phyloP scores from a whole-genome alignment of 129 eudicot species.

The Chrysanthemum seticuspe region DNA sequence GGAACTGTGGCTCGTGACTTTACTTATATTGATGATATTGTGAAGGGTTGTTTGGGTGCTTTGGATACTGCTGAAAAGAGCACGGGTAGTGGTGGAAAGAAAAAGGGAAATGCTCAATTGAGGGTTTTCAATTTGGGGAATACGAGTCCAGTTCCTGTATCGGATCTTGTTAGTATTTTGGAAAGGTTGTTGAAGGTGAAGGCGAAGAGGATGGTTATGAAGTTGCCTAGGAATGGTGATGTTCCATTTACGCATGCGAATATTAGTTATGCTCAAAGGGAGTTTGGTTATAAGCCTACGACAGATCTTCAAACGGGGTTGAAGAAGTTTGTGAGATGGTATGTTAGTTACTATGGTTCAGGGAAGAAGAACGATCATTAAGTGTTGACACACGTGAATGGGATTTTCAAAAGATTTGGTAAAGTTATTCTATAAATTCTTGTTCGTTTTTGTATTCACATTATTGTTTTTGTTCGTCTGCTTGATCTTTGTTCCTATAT shows the following conservation, averaged over 20 bases:
- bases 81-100: constrained; percentile 93
- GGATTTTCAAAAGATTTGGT: constrained; percentile 29
- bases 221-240: constrained; percentile 86
- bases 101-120: constrained; percentile 71
- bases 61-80: constrained; percentile 92
- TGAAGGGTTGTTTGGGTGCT: constrained; percentile 86
- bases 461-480: constrained; percentile 37
- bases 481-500: constrained; percentile 47
- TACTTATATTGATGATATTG: constrained; percentile 87
- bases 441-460: constrained; percentile 55
- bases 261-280: constrained; percentile 70
- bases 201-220: constrained; percentile 59
- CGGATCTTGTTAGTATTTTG: constrained; percentile 76
- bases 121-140: constrained; percentile 82
- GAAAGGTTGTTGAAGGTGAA: constrained; percentile 73
- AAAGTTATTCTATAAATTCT: constrained; percentile 41
- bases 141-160: constrained; percentile 81
- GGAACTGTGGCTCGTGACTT: constrained; percentile 88
- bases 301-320: constrained; percentile 90
- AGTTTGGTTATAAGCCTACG: constrained; percentile 77
- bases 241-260: constrained; percentile 84
- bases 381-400: constrained; percentile 19
- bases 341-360: constrained; percentile 63
- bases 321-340: constrained; percentile 88
- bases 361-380: constrained; percentile 73